Evolutionary conservation across 805 yeast species (phyloP), one percentile per base, ranked within the genome.

Genomic region (Blastobotrys attinorum): DNA sequence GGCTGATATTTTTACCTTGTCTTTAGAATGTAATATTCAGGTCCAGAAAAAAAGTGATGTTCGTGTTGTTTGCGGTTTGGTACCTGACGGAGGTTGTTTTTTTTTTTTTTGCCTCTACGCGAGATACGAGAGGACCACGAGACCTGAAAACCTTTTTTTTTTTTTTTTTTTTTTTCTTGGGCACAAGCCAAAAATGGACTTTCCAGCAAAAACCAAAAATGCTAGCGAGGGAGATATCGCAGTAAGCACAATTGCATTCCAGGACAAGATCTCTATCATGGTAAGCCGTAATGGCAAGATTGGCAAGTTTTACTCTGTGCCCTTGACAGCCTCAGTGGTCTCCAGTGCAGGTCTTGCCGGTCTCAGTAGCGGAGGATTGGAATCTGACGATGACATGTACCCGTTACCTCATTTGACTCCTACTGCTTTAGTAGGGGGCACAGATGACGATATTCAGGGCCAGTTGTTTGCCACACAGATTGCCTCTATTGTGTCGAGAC

Each of bases 211-310:
- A 11, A 7, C 7, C 11, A 25, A 25, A 11, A 7, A 25, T 11
- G 29, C 29, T 11, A 25, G 10, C 7, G 29, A 16, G 10, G 18
- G 18, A 22, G 21, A 5, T 5, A 52, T 63, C 34, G 59, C 57
- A 21, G 63, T 60, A 13, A 63, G 57, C 13, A 44, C 57, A 7
- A 37, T 52, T 22, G 54, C 49, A 6, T 63, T 54, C 42, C 39
- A 40, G 8, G 67, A 63, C 48, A 50, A 54, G 31, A 57, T 63
- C 38, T 48, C 54, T 22, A 51, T 63, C 6, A 53, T 55, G 50
- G 57, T 63, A 25, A 55, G 59, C 50, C 51, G 52, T 34, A 47
- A 62, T 31, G 60, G 58, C 33, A 47, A 52, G 35, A 45, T 58
- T 16, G 53, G 53, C n/a, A 53, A 55, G 35, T 31, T 61, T 44